Base-by-base conservation (phyloP, 768 basidiomycete genomes). In the Lactarius vividus region DNA sequence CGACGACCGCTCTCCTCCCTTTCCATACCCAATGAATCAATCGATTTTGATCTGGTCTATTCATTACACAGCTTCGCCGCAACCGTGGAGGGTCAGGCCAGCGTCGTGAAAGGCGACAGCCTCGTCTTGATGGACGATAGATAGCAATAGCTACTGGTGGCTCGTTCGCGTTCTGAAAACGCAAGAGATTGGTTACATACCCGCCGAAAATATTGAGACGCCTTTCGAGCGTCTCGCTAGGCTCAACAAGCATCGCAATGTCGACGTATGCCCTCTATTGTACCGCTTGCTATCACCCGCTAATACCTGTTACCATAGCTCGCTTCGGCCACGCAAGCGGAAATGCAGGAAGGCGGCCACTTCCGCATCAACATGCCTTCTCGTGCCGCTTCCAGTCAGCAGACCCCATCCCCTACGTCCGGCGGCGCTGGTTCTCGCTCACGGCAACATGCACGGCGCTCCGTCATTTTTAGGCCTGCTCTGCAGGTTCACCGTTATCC, bases 91-190 rank as follows among this genome's bases (percentile, higher is more conserved):
- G 97, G 97, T 29, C 97, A 99, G 78, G 97, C 97, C 2, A 97
- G 92, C 70, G 97, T 99, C 70, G 93, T 97, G 76, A 98, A 98
- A 77, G 97, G 97, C 29, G 96, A 99, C 81, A 92, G 92, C 68
- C 83, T 99, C 55, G 89, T 94, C 74, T 82, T 99, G 53, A 94
- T 98, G 85, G 97, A 99, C 79, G 97, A 99, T 76, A n/a, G n/a
- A n/a, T n/a, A 94, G 89, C 64, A 98, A 99, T 77, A 94, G 92
- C 77, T 99, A 99, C 79, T 98, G 97, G 97, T 98, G 97, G 97
- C 91, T 98, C 58, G 96, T 99, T 9, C 87, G 95, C 56, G 97
- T 99, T 10, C 87, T 99, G 69, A 98, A 98, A 80, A 98, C 96
- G 9, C 95, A 98, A 77, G 95, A 97, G 73, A 94, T 99, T 18